Evolutionary conservation across 495 filamentous ascomycete species (phyloP).

Genomic region (Lasiosphaeris hirsuta): DNA sequence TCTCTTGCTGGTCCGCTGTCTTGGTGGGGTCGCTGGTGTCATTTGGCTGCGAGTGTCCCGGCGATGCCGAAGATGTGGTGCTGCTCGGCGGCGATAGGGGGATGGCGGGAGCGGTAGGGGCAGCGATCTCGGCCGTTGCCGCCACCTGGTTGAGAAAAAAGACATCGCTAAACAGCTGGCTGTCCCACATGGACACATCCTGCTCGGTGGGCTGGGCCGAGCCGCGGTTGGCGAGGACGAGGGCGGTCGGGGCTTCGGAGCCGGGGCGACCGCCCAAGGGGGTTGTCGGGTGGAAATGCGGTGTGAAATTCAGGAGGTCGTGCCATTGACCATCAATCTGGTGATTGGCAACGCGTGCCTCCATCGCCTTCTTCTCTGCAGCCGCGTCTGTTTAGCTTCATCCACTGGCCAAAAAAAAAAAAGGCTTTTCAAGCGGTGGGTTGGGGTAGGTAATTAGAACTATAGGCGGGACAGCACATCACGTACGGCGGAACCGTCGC

Average conservation of each 20-base stretch:
- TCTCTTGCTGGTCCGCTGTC: not conserved
- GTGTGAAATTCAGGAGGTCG: constrained; percentile 3
- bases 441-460: not conserved
- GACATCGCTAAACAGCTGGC: constrained; percentile 3
- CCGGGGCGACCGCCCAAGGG: not conserved
- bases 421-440: not conserved
- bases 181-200: not conserved
- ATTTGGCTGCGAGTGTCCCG: not conserved
- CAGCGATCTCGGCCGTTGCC: not conserved
- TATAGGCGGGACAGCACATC: not conserved
- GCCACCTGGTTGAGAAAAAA: not conserved
- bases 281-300: not conserved
- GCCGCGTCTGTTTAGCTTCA: not conserved
- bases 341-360: not conserved
- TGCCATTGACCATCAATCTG: constrained; percentile 5
- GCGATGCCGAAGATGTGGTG: constrained; percentile 1
- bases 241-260: not conserved
- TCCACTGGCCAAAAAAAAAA: too few species aligned
- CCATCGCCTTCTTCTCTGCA: constrained; percentile 11
- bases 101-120: not conserved
- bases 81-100: constrained; percentile 6
- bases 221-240: not conserved
- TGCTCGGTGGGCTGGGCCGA: constrained; percentile 1
- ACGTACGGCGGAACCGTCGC: constrained; percentile 8
- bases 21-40: not conserved